Conservation (phyloP, 345 rosid genomes). For the Nephelium lappaceum region DNA sequence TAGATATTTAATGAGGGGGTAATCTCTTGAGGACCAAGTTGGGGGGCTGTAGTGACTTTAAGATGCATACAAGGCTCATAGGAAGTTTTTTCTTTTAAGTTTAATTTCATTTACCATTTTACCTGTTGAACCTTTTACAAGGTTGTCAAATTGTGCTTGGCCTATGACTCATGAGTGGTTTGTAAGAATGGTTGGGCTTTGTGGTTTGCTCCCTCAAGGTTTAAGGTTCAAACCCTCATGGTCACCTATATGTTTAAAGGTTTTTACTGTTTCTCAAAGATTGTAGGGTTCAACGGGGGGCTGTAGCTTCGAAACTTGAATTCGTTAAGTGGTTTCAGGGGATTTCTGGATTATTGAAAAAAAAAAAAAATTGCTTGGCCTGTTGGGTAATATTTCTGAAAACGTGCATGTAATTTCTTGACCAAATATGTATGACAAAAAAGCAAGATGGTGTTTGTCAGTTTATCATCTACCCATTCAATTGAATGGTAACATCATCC, state of each 20-base stretch:
- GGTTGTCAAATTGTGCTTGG: background rate
- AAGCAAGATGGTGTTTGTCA: background rate
- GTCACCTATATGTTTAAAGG: no score
- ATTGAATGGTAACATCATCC: background rate
- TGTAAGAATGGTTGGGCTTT: no score
- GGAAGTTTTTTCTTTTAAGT: background rate
- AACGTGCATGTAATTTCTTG: background rate
- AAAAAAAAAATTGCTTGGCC: background rate
- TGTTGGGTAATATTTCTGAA: constrained; percentile 1
- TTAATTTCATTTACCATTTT: background rate
- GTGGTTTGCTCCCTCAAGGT: no score
- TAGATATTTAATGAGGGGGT: background rate
- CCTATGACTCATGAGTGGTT: no score
- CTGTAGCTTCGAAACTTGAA: no score
- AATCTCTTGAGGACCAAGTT: background rate
- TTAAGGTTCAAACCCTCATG: no score
- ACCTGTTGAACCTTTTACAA: background rate
- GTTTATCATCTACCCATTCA: background rate
- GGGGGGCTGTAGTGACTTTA: background rate
- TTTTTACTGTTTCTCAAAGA: no score
- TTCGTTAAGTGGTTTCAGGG: no score
- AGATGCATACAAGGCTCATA: background rate
- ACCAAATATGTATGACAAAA: background rate
- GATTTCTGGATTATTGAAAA: no score
- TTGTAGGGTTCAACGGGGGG: no score